Evolutionary conservation across 2,329 filamentous ascomycete genomes (phyloP), one percentile per base, ranked within the genome.

Genomic region (Stemphylium beticola): DNA sequence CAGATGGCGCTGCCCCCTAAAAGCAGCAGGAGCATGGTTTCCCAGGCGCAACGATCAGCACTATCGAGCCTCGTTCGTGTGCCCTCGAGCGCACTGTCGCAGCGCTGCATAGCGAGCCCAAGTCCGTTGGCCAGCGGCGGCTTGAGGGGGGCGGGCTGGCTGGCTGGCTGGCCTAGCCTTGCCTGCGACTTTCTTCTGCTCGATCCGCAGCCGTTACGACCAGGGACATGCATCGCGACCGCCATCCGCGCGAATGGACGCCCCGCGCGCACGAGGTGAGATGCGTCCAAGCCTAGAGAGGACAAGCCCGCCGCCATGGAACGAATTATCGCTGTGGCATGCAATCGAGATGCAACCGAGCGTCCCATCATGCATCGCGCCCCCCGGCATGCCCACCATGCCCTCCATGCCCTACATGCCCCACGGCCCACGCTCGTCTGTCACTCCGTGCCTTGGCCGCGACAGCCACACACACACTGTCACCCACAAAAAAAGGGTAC

Each of bases 261-360:
- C 53, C 53, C 58, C 43, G 55, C 62, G 48, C 49, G 55, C 61
- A 60, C 58, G 61, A 62, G 60, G 51, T 50, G 48, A 65, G 65
- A 66, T 65, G 53, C 39, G 33, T 34, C 61, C 53, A 65, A 40
- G 24, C 65, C 49, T 9, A 12, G 55, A 55, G 15, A 40, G 57
- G 60, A 53, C 31, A 57, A 58, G 61, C 58, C 62, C 62, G 57
- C 51, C 48, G 26, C 20, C 26, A n/a, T 53, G 58, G 60, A 48
- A 54, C 60, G 53, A 66, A 62, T 64, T 60, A 65, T 57, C 57
- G 56, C 50, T 43, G 57, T 48, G 44, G 51, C 46, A 48, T 58
- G 55, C 60, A 58, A 68, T 68, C 65, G 65, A 65, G 64, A 68
- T 66, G 63, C 60, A 61, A 58, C 65, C 65, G 58, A 61, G 56